Percentiles rank a stretch among this genome's conserved stretches.
phyloP scores from a whole-genome alignment of 2,329 filamentous ascomycete species.

The Trichophyton verrucosum region DNA sequence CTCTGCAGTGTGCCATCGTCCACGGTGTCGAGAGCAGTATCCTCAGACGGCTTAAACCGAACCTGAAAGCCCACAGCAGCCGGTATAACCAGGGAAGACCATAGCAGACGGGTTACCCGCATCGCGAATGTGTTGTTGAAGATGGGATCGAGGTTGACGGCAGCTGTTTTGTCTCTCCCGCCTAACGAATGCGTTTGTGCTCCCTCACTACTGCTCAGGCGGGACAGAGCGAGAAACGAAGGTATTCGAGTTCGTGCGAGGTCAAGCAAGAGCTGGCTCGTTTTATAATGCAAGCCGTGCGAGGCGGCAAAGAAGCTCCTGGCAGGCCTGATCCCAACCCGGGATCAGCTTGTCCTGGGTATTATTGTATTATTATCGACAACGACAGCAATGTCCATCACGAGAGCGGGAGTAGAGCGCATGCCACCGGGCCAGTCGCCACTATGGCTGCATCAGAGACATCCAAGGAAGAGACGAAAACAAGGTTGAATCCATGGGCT shows the following conservation, averaged over 20 bases:
- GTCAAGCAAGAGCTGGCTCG: neutral
- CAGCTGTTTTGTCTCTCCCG: too few species aligned
- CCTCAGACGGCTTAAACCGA: constrained; percentile 4
- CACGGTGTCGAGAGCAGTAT: constrained; percentile 29
- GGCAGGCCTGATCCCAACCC: neutral
- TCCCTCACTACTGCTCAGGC: too few species aligned
- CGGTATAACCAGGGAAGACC: constrained; percentile 3
- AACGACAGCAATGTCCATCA: neutral
- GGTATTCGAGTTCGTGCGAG: neutral
- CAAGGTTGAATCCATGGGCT: neutral
- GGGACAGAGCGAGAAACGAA: neutral
- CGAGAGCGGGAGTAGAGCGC: neutral
- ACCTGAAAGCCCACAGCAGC: neutral
- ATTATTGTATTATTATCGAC: neutral
- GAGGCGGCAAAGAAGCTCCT: neutral
- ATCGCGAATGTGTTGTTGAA: neutral
- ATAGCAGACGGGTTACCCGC: neutral
- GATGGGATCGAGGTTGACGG: neutral
- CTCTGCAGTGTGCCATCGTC: constrained; percentile 41
- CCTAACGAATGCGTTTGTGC: too few species aligned
- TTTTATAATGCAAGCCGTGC: neutral
- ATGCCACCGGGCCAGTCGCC: neutral
- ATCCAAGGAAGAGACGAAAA: neutral
- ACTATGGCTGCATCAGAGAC: neutral
- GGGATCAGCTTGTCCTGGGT: neutral